Percentiles rank a stretch among this genome's conserved stretches.
Evolutionary conservation across 2,329 filamentous ascomycete species (phyloP).

Genomic region (Phyllosticta citriasiana): DNA sequence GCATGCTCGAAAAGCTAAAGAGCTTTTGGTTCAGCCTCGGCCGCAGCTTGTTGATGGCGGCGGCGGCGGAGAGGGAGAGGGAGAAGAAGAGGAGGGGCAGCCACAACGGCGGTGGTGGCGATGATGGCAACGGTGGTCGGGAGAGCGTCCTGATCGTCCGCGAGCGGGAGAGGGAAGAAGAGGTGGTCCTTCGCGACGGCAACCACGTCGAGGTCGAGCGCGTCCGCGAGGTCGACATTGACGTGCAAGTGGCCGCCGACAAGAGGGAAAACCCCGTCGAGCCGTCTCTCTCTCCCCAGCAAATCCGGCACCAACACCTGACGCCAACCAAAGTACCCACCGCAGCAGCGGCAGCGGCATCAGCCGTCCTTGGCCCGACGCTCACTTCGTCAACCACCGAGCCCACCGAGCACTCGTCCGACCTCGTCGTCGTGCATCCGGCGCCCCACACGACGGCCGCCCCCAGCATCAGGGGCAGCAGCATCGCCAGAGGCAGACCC

Average conservation of each 20-base stretch:
- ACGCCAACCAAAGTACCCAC: background rate
- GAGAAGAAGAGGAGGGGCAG: background rate
- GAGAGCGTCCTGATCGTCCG: background rate
- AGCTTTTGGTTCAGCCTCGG: conserved; percentile 20
- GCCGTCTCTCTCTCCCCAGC: background rate
- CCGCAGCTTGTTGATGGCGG: background rate
- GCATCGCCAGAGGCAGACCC: background rate
- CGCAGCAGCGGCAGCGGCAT: background rate
- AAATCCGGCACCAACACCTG: background rate
- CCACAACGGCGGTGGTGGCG: background rate
- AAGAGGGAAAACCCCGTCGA: background rate
- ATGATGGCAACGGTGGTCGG: background rate
- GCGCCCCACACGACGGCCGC: background rate
- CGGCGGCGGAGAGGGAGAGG: background rate
- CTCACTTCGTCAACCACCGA: background rate
- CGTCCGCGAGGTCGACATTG: background rate
- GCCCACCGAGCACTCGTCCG: background rate
- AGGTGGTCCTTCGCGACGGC: background rate
- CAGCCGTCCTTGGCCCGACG: background rate
- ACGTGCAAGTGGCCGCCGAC: background rate
- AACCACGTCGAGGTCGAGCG: background rate
- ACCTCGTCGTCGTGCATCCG: background rate
- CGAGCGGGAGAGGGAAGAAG: background rate
- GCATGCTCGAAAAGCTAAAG: conserved; percentile 29
- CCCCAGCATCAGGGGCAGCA: background rate